Conservation (phyloP, 75 land plant genomes). For the Pinus tabuliformis region DNA sequence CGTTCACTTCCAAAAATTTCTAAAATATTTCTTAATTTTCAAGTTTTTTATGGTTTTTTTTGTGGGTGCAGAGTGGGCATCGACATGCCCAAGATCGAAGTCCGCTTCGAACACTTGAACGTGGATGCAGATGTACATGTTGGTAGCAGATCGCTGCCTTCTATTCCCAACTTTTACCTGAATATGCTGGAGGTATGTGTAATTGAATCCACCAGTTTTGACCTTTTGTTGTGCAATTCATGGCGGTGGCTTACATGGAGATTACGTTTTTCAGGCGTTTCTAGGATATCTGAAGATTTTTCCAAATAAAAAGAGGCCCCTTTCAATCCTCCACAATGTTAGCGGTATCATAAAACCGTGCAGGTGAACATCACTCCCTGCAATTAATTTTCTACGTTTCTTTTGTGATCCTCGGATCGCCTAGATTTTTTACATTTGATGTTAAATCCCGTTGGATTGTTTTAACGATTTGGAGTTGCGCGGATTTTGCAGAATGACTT, state of each 20-base stretch:
- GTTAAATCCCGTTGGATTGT: neutral
- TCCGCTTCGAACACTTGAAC: no score
- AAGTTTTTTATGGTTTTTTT: no score
- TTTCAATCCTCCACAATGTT: slow-evolving; percentile 59
- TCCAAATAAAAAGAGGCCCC: slow-evolving; percentile 42
- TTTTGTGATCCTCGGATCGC: no score
- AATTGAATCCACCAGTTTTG: no score
- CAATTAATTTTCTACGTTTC: no score
- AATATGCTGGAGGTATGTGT: slow-evolving; percentile 41
- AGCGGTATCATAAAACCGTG: slow-evolving; percentile 26
- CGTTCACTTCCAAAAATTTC: no score
- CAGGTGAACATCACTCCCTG: neutral
- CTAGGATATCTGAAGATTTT: slow-evolving; percentile 7
- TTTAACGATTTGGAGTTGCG: slow-evolving; percentile 18
- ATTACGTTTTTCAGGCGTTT: slow-evolving; percentile 4
- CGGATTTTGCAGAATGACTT: slow-evolving; percentile 18
- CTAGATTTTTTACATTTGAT: no score
- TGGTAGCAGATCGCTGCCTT: slow-evolving; percentile 17
- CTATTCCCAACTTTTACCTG: slow-evolving; percentile 36
- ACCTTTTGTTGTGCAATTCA: no score
- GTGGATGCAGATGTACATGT: no score
- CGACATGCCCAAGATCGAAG: slow-evolving; percentile 30
- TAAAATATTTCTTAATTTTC: no score
- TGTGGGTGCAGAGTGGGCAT: slow-evolving; percentile 63
- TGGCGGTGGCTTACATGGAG: no score